Conservation (phyloP, 1,284 basidiomycete genomes). For the Paramarasmius palmivorus region DNA sequence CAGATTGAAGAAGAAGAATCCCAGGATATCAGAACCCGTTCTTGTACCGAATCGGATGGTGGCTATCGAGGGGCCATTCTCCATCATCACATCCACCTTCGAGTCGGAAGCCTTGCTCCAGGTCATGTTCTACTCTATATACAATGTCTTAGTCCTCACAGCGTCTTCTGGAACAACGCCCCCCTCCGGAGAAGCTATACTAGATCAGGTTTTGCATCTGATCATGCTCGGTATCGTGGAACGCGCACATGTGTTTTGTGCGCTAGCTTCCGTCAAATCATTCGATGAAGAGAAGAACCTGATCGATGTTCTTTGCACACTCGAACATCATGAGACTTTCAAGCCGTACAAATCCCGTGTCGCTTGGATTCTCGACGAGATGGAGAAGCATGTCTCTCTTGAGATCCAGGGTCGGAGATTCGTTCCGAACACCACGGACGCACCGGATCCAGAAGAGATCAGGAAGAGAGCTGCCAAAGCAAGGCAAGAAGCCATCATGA, state of each 20-base stretch:
- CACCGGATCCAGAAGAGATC: constrained; percentile 59
- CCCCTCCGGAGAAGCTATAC: constrained; percentile 81
- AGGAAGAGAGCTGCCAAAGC: constrained; percentile 83
- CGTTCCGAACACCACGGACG: constrained; percentile 37
- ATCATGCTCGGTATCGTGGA: constrained; percentile 82
- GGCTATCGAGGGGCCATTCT: constrained; percentile 69
- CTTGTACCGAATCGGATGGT: constrained; percentile 72
- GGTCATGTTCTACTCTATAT: constrained; percentile 76
- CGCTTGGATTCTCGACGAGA: constrained; percentile 71
- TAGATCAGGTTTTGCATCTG: constrained; percentile 88
- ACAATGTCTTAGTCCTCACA: constrained; percentile 66
- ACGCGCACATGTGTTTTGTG: constrained; percentile 62
- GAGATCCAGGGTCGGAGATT: constrained; percentile 55
- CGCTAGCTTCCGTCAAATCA: constrained; percentile 49
- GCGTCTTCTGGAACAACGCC: constrained; percentile 58
- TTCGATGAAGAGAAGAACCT: constrained; percentile 65
- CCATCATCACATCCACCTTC: constrained; percentile 56
- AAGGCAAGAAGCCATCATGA: constrained; percentile 88
- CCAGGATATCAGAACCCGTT: constrained; percentile 64
- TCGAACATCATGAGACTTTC: constrained; percentile 77
- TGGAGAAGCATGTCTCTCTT: constrained; percentile 53
- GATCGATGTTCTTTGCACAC: constrained; percentile 70
- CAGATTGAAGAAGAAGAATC: constrained; percentile 64
- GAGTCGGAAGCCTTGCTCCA: constrained; percentile 72
- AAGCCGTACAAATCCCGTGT: constrained; percentile 70